These are phyloP conservation scores for Penicillium sp. DNA, from an alignment of 2,329 filamentous ascomycete genomes.

Conservation along the genomic window DNA sequence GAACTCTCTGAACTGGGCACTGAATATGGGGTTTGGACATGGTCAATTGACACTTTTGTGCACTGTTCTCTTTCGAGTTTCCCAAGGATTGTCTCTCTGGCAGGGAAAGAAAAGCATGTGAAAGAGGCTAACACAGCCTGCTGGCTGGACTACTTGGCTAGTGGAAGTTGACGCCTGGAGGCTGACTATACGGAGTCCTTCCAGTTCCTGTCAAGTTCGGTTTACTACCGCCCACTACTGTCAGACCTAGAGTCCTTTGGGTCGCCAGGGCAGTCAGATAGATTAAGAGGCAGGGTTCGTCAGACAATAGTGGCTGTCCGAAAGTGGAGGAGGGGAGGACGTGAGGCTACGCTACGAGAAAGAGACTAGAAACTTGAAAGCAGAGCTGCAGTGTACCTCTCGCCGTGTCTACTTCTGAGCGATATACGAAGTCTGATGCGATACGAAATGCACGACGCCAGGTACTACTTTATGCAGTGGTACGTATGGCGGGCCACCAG, in stretches of 20 bases:
- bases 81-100: background rate
- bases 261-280: background rate
- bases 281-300: background rate
- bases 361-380: too few species aligned
- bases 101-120: background rate
- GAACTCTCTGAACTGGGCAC: too few species aligned
- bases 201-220: background rate
- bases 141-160: background rate
- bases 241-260: constrained; percentile 1
- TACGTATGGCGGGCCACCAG: background rate
- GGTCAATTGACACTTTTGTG: background rate
- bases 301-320: background rate
- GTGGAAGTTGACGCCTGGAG: background rate
- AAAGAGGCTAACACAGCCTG: background rate
- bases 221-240: background rate
- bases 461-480: background rate
- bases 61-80: background rate
- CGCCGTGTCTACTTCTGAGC: background rate
- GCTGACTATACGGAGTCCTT: background rate
- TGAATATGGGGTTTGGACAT: background rate
- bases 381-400: too few species aligned
- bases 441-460: too few species aligned
- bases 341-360: too few species aligned
- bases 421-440: background rate
- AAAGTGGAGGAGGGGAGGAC: constrained; percentile 1